Evolutionary conservation across 2,329 filamentous ascomycete species (phyloP).

Genomic region (Diaporthe citriasiana): DNA sequence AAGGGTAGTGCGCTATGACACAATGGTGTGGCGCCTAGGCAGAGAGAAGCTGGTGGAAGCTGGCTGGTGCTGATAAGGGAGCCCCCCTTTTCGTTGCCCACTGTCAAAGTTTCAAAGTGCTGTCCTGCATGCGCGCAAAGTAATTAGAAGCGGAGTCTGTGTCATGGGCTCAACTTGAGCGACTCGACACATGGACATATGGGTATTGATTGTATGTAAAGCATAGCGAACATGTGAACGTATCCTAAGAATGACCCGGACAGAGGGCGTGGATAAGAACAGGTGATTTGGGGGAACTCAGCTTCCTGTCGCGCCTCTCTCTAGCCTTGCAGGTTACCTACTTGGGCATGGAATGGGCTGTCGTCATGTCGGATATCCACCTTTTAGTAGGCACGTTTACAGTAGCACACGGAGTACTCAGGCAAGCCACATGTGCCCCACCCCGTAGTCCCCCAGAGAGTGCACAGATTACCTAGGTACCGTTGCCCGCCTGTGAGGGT

Average conservation of each 20-base stretch:
- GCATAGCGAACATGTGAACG: background rate
- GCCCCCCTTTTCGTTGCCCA: conserved; percentile 19
- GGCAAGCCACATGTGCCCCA: conserved; percentile 15
- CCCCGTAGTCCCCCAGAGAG: background rate
- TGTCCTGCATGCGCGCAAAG: conserved; percentile 21
- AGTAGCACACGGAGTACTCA: background rate
- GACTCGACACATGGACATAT: background rate
- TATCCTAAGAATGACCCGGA: background rate
- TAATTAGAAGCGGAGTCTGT: conserved; percentile 16
- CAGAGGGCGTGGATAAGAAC: background rate
- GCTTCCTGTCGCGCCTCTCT: background rate
- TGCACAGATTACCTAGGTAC: conserved; percentile 19
- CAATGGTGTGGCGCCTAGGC: conserved; percentile 25
- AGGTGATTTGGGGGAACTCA: background rate
- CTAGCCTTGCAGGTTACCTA: background rate
- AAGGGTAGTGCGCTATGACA: conserved; percentile 24
- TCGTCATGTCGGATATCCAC: conserved; percentile 6
- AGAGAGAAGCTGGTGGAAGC: conserved; percentile 22
- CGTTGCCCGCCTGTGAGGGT: background rate
- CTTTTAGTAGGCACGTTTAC: too few relatives aligned
- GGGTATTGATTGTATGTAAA: background rate
- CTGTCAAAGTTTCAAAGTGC: conserved; percentile 24
- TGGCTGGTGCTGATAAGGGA: conserved; percentile 17
- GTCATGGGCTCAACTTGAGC: background rate
- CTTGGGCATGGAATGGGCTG: conserved; percentile 24